Evolutionary conservation across 495 filamentous ascomycete genomes (phyloP).

Genomic region (Bathelium albidoporum): DNA sequence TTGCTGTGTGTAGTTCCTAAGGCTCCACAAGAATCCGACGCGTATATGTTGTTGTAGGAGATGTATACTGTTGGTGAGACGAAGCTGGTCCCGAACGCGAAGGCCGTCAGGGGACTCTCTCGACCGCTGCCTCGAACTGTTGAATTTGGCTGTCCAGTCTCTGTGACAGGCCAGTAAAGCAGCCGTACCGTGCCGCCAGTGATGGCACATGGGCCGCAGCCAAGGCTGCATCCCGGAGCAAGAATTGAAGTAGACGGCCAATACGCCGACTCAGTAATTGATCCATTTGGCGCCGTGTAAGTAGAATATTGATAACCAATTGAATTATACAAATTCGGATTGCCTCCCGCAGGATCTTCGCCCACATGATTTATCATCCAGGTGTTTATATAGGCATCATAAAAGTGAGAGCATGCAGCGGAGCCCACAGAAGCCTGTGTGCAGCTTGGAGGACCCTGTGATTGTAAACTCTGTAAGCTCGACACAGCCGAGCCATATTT

Average conservation of each 20-base stretch:
- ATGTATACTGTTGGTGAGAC: slow-evolving; percentile 8
- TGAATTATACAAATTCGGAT: not conserved
- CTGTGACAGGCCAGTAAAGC: slow-evolving; percentile 10
- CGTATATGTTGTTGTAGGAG: slow-evolving; percentile 5
- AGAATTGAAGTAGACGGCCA: slow-evolving; percentile 6
- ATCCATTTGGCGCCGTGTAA: not conserved
- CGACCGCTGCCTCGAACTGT: not conserved
- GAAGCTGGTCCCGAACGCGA: not conserved
- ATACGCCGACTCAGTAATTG: not conserved
- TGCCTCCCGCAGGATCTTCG: not conserved
- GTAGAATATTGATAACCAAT: not conserved
- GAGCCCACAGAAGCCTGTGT: not conserved
- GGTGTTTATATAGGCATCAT: not conserved
- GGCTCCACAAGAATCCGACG: slow-evolving; percentile 3
- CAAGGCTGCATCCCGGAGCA: slow-evolving; percentile 10
- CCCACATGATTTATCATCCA: not conserved
- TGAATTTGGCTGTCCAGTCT: slow-evolving; percentile 2
- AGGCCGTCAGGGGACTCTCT: not conserved
- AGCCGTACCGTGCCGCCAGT: slow-evolving; percentile 7
- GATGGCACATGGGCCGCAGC: slow-evolving; percentile 6
- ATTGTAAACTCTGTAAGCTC: not conserved
- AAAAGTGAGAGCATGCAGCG: not conserved
- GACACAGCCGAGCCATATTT: not conserved
- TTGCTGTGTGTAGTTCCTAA: slow-evolving; percentile 2
- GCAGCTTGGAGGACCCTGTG: not conserved